Conservation (phyloP, 352 stramenopile species). For the Globisporangium acanthophoron region DNA sequence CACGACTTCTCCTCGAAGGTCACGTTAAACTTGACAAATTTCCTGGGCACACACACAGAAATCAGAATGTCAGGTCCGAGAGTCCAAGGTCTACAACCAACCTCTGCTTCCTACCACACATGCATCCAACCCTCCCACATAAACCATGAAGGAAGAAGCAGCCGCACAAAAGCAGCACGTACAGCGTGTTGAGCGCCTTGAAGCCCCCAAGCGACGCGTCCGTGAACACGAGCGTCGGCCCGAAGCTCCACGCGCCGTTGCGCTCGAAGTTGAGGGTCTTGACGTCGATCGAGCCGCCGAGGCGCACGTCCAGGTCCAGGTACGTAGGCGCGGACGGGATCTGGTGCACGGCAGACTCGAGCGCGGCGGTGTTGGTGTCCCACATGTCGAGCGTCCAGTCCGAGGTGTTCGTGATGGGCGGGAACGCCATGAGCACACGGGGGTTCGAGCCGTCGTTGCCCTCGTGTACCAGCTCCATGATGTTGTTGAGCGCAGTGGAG, state of each 20-base stretch:
- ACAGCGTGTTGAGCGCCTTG: conserved; percentile 22
- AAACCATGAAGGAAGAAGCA: background rate
- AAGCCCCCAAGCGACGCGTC: conserved; percentile 19
- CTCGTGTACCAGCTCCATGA: conserved; percentile 16
- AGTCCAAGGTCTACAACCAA: no score
- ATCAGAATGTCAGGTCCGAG: background rate
- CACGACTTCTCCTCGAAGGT: conserved; percentile 29
- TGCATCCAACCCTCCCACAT: background rate
- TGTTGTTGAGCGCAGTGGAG: conserved; percentile 5
- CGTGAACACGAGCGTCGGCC: conserved; percentile 14
- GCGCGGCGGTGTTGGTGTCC: conserved; percentile 16
- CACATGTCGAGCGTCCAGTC: conserved; percentile 31
- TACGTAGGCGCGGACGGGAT: conserved; percentile 25
- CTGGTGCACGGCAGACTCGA: conserved; percentile 8
- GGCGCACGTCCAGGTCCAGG: conserved; percentile 9
- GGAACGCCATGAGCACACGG: conserved; percentile 11
- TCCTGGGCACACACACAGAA: conserved; percentile 7
- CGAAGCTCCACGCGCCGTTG: conserved; percentile 12
- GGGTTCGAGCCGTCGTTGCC: conserved; percentile 12
- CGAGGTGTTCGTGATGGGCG: conserved; percentile 13
- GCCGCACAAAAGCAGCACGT: background rate
- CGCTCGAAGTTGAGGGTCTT: conserved; percentile 10
- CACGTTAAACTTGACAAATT: conserved; percentile 35
- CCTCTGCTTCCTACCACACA: background rate
- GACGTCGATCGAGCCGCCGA: conserved; percentile 1